Percentiles rank a stretch among this genome's conserved stretches.
Evolutionary conservation across 2,329 filamentous ascomycete species (phyloP).

Genomic region (Nigrograna mackinnonii): DNA sequence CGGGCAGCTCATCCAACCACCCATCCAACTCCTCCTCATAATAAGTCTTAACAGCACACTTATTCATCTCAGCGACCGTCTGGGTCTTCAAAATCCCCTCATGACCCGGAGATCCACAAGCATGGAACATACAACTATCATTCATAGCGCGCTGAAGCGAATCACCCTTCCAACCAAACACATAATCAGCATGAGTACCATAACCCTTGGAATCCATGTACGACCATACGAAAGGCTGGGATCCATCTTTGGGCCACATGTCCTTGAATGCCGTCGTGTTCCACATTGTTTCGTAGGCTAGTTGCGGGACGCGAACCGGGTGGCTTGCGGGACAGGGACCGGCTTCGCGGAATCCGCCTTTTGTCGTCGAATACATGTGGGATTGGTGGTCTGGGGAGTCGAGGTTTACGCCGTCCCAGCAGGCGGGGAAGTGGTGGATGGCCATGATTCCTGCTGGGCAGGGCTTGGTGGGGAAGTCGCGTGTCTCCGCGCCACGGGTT

Average conservation of each 20-base stretch:
- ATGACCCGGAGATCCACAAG: slow-evolving; percentile 3
- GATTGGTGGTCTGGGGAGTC: slow-evolving; percentile 60
- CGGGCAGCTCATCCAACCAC: slow-evolving; percentile 3
- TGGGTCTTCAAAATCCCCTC: slow-evolving; percentile 3
- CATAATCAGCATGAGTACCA: slow-evolving; percentile 16
- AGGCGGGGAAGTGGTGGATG: slow-evolving; percentile 71
- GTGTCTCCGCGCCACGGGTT: slow-evolving; percentile 30
- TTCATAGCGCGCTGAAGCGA: slow-evolving; percentile 11
- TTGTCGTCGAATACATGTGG: slow-evolving; percentile 64
- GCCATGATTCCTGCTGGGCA: slow-evolving; percentile 63
- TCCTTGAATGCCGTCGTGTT: slow-evolving; percentile 20
- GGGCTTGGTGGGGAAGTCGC: slow-evolving; percentile 8
- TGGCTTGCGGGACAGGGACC: slow-evolving; percentile 13
- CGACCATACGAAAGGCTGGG: slow-evolving; percentile 22
- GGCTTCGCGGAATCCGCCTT: slow-evolving; percentile 25
- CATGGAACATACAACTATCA: slow-evolving; percentile 7
- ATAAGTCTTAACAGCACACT: slow-evolving; percentile 3
- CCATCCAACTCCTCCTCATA: slow-evolving; percentile 2
- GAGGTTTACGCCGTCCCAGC: slow-evolving; percentile 65
- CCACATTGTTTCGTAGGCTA: slow-evolving; percentile 15
- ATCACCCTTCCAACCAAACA: slow-evolving; percentile 21
- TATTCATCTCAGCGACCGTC: neutral
- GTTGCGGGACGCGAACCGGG: slow-evolving; percentile 13
- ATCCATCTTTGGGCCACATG: slow-evolving; percentile 9
- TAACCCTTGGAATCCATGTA: slow-evolving; percentile 1